These are phyloP conservation scores for Boletus calvinii DNA, from an alignment of 1,284 basidiomycete genomes.

Conservation along the genomic window DNA sequence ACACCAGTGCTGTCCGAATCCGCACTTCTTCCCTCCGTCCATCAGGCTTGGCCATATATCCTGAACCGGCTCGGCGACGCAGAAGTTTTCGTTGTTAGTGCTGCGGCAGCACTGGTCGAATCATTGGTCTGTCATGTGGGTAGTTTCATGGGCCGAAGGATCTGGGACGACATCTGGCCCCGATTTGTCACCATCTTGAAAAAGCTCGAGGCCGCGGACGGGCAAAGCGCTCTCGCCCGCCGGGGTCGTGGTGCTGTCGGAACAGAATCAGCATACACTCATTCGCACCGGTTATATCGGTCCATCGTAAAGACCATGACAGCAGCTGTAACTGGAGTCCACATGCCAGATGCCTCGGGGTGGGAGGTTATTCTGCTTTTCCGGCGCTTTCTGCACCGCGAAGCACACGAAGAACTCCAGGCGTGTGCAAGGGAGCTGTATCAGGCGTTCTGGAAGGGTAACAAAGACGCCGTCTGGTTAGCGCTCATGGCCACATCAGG, in stretches of 20 bases:
- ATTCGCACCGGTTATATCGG: constrained; percentile 73
- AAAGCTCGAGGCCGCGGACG: constrained; percentile 59
- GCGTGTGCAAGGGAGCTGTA: constrained; percentile 65
- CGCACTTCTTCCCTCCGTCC: constrained; percentile 77
- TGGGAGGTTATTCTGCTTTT: constrained; percentile 81
- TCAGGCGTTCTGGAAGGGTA: constrained; percentile 52
- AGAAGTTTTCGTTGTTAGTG: constrained; percentile 75
- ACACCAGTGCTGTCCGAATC: constrained; percentile 75
- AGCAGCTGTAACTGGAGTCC: constrained; percentile 61
- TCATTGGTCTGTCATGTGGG: constrained; percentile 67
- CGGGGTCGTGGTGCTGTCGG: constrained; percentile 51
- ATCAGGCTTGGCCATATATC: constrained; percentile 87
- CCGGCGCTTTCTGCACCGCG: constrained; percentile 67
- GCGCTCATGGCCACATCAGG: constrained; percentile 60
- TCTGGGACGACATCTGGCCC: constrained; percentile 93
- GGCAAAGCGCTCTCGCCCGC: constrained; percentile 60
- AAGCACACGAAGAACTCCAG: constrained; percentile 74
- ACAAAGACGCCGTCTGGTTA: constrained; percentile 84
- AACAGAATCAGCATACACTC: constrained; percentile 70
- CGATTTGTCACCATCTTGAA: constrained; percentile 62
- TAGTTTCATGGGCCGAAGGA: constrained; percentile 76
- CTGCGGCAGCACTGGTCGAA: constrained; percentile 70
- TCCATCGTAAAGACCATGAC: constrained; percentile 73
- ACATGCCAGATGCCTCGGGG: constrained; percentile 62
- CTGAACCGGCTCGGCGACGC: constrained; percentile 75